phyloP scores from a whole-genome alignment of 495 filamentous ascomycete genomes.

The Aspergillus coremiiformis region DNA sequence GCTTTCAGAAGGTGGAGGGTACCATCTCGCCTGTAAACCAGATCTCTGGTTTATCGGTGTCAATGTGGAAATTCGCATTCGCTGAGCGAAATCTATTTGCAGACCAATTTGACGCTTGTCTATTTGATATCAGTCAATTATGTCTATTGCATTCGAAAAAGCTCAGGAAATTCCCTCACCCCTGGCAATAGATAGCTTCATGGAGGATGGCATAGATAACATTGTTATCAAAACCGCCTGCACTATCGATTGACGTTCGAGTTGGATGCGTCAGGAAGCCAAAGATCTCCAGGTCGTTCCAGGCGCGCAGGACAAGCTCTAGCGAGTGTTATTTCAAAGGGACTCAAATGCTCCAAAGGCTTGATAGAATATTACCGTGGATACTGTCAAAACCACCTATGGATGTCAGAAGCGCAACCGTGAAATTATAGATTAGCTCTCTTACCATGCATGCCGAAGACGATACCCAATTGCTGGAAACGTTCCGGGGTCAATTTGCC shows the following conservation, averaged over 20 bases:
- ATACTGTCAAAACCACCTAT: constrained; percentile 58
- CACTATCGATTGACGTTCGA: constrained; percentile 56
- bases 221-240: constrained; percentile 60
- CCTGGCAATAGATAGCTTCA: constrained; percentile 73
- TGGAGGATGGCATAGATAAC: constrained; percentile 82
- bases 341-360: not conserved
- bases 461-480: constrained; percentile 67
- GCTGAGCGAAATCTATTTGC: constrained; percentile 45
- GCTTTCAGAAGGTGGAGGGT: constrained; percentile 1
- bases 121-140: constrained; percentile 20
- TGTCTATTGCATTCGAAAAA: not conserved
- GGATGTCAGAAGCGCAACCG: constrained; percentile 10
- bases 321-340: constrained; percentile 1
- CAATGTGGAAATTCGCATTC: constrained; percentile 38
- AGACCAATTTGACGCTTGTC: constrained; percentile 54
- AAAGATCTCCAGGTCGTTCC: constrained; percentile 62
- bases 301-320: constrained; percentile 62
- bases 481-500: constrained; percentile 62
- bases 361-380: constrained; percentile 40
- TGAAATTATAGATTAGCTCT: constrained; percentile 17
- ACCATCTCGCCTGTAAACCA: constrained; percentile 90
- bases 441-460: constrained; percentile 68
- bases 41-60: constrained; percentile 46
- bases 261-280: constrained; percentile 65
- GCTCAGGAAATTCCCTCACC: constrained; percentile 24